Base-by-base conservation (phyloP, 768 basidiomycete species). In the Mycena epipterygia region DNA sequence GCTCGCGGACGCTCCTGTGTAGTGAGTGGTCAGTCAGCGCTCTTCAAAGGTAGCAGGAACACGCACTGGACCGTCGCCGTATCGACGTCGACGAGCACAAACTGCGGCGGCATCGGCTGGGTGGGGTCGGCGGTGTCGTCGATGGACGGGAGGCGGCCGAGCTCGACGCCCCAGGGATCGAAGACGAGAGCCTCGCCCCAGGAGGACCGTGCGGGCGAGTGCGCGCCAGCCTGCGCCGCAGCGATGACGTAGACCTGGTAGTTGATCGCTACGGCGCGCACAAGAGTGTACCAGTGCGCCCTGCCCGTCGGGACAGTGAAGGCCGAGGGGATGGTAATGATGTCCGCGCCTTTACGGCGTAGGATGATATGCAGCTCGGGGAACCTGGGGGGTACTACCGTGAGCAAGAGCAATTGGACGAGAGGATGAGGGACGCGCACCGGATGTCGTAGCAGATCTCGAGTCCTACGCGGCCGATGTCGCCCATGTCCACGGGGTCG, bases 361-460 rank as follows among this genome's bases (percentile, higher is more conserved):
- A 73, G 68, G 41, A 73, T 73, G 48, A 73, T 62, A 33, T 73
- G 72, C 25, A 67, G 60, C 46, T 73, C 72, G 48, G 72, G 72
- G 51, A 73, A 73, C 1, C 72, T 73, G 33, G 29, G 27, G 29
- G 13, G 41, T 46, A 11, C n/a, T n/a, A n/a, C 33, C 37, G 25
- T 51, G 8, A 7, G 29, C 41, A 21, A 32, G 30, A 14, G n/a
- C 9, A 33, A 9, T 1, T 2, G 7, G 14, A 19, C 16, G 53
- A n/a, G 17, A 27, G 6, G 16, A 35, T n/a, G n/a, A 30, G 25
- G 17, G 9, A 14, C 27, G 53, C 72, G 55, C 41, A 73, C 72
- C 72, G 64, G 13, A 73, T 70, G 61, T 73, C 72, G 23, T 73
- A 73, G 68, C 72, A 73, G 21, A 73, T 73, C 51, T 73, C 72